Percentiles rank a stretch among this genome's conserved stretches.
phyloP scores from a whole-genome alignment of 2,329 filamentous ascomycete genomes.

The Mycogone perniciosa region DNA sequence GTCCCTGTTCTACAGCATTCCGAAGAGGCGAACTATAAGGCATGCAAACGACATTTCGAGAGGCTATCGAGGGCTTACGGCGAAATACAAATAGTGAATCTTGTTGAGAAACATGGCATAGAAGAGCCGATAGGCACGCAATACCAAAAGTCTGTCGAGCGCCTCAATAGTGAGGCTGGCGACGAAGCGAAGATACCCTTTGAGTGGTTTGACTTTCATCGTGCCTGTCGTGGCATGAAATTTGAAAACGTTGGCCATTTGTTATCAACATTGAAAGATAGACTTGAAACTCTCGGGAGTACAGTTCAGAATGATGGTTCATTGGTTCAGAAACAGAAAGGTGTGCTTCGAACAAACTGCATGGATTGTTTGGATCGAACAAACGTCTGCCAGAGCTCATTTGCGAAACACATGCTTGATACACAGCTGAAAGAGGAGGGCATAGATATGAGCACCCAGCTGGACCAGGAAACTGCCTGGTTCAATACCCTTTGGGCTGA shows the following conservation, averaged over 20 bases:
- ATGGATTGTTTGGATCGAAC: constrained; percentile 98
- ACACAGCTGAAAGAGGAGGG: constrained; percentile 69
- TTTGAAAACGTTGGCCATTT: constrained; percentile 89
- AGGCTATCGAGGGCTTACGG: constrained; percentile 66
- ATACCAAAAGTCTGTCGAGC: constrained; percentile 63
- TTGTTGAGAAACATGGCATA: constrained; percentile 82
- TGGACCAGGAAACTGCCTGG: constrained; percentile 77
- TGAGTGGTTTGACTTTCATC: constrained; percentile 98
- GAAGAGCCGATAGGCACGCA: constrained; percentile 73
- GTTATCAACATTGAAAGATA: constrained; percentile 60
- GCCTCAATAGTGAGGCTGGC: constrained; percentile 57
- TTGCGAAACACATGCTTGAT: constrained; percentile 77
- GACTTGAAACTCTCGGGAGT: constrained; percentile 66
- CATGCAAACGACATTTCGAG: constrained; percentile 74
- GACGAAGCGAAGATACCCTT: constrained; percentile 46
- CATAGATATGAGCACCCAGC: constrained; percentile 66
- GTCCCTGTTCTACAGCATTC: constrained; percentile 78
- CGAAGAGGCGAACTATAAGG: constrained; percentile 66
- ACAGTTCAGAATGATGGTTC: constrained; percentile 50
- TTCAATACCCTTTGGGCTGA: constrained; percentile 97
- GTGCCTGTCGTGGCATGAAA: constrained; percentile 89
- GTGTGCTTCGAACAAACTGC: constrained; percentile 88
- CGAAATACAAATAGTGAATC: constrained; percentile 67
- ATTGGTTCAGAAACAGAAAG: constrained; percentile 51
- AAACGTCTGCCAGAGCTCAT: constrained; percentile 91